Evolutionary conservation across 1,139 yeast genomes (phyloP).

Genomic region (Pichia sp.): DNA sequence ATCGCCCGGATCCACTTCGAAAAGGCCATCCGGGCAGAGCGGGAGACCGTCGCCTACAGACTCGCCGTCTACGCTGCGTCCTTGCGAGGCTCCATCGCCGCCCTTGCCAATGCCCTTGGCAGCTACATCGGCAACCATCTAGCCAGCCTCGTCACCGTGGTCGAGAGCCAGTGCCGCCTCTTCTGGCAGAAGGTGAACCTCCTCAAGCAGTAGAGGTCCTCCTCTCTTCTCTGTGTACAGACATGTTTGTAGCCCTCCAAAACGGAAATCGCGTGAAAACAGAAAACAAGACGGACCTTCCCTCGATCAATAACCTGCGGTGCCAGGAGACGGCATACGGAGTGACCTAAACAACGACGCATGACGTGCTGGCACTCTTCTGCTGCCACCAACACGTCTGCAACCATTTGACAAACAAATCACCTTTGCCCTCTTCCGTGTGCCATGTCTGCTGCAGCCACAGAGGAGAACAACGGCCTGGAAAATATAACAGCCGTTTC

Average conservation of each 20-base stretch:
- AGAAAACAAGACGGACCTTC: no score
- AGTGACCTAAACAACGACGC: no score
- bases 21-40: constrained; percentile 1
- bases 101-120: neutral
- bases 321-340: no score
- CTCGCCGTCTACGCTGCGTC: neutral
- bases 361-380: no score
- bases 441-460: constrained; percentile 6
- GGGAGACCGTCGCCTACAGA: constrained; percentile 1
- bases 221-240: no score
- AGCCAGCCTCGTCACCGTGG: neutral
- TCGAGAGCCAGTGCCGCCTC: neutral
- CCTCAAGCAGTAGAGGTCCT: neutral
- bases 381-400: no score
- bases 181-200: neutral
- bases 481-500: constrained; percentile 8
- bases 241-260: no score
- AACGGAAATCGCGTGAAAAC: no score
- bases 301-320: no score
- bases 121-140: neutral
- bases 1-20: constrained; percentile 3
- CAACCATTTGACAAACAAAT: no score
- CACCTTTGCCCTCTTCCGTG: neutral
- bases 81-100: neutral
- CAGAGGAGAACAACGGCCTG: constrained; percentile 2